Evolutionary conservation across 352 stramenopile species (phyloP), one percentile per base, ranked within the genome.

Genomic region (Phytophthora europaea): DNA sequence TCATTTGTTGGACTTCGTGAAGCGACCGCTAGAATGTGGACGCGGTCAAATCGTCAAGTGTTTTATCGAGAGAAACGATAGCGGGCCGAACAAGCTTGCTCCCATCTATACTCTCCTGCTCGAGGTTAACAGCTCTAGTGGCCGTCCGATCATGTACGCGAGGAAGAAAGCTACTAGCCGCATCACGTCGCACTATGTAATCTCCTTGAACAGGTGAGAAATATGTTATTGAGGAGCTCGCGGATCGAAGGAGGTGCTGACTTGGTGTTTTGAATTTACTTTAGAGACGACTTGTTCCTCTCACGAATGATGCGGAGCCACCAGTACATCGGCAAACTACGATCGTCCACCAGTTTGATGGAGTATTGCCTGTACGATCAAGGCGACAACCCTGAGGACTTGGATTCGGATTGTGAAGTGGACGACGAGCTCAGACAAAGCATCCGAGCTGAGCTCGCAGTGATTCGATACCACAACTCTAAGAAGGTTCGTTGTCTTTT

Each of bases 1-100:
- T 28, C 83, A 97, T 47, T 78, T 97, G 50, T 77, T 94, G 7
- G 80, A 93, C 31, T 97, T 97, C 62, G 85, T 96, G 31, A 90
- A 88, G 63, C 78, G 80, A 0, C 91, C 91, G 23, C 80, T 95
- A 6, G 86, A 95, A 43, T 89, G 78, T 51, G 90, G 87, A n/a
- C 85, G 87, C 18, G 90, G 89, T 18, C 82, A 91, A 56, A 93
- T 94, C 22, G 79, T 94, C 72, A 94, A 94, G 70, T 97, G 91
- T 68, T 97, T 97, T 61, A 97, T 97, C 59, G 90, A 97, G 65
- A 83, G 91, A 58, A 95, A 95, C 52, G 82, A 92, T 50, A 88
- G 70, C 47, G 85, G 88, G 0, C 82, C 80, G 12, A 96, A 97
- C 70, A 92, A 92, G 59, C 76, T 97, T 20, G 82, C 87, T 2